Evolutionary conservation across 805 yeast genomes (phyloP), one percentile per base, ranked within the genome.

Genomic region (Zygosaccharomyces bailii): DNA sequence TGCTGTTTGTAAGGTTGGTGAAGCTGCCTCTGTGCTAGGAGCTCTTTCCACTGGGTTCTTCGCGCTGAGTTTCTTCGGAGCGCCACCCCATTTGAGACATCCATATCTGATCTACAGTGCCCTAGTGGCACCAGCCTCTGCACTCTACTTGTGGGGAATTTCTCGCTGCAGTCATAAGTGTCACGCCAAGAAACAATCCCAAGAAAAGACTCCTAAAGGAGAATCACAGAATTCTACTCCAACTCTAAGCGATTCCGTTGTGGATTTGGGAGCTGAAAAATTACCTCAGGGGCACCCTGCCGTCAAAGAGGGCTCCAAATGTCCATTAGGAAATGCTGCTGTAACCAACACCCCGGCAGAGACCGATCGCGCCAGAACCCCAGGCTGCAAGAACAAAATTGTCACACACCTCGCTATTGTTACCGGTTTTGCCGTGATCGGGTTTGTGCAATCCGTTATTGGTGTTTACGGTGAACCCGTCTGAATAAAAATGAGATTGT

Each of bases 71-170:
- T 85, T 72, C 33, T 67, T 66, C 39, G 71, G 72, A 39, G 79
- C 88, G 0, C 79, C 86, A 16, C 52, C 63, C 4, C 59, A 68
- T 29, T 80, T 74, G 44, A 77, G 77, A 61, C 95, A 85, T 63
- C 93, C 93, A 16, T 85, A 84, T 60, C 72, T 85, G 57, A 57
- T 85, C 10, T 85, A 85, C 60, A 84, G 38, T 72, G 82, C 57
- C 45, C 42, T 50, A 23, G 51, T 49, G 1, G 49, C 56, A 10
- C 63, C 63, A 6, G 30, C 51, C 2, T 43, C 59, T 5, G 49
- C 54, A 9, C 23, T 46, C 2, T 59, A 53, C 27, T 43, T 54
- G 25, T 45, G 52, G 51, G 48, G 41, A 5, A 49, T 45, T n/a
- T 47, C 51, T 16, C 45, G 49, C 21, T 46, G 51, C 34, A 47